Evolutionary conservation across 257 asterid genomes (phyloP).

Genomic region (Solanum appendiculatum): DNA sequence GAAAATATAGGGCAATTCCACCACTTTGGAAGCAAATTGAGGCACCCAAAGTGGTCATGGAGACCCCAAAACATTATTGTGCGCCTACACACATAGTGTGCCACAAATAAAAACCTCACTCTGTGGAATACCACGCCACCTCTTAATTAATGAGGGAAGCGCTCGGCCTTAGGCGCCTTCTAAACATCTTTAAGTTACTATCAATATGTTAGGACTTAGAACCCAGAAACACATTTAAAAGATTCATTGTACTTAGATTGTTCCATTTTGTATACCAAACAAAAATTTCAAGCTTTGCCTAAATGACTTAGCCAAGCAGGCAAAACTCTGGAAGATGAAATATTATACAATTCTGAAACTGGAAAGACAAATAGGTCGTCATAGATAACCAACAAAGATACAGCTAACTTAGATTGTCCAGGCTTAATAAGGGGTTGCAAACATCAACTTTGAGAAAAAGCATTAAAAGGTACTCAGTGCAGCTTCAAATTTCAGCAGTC

Average conservation of each 20-base stretch:
- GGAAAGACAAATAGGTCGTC: not conserved
- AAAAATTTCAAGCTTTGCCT: not conserved
- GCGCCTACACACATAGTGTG: conserved; percentile 26
- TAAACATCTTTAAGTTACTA: not conserved
- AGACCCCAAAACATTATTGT: conserved; percentile 21
- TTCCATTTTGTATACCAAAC: not conserved
- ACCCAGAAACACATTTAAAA: not conserved
- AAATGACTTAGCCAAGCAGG: not conserved
- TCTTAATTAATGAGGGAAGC: conserved; percentile 25
- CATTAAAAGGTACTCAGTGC: not conserved
- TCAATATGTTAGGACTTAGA: not conserved
- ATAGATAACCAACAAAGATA: not conserved
- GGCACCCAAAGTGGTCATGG: conserved; percentile 52
- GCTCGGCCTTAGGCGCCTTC: conserved; percentile 30
- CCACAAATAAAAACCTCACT: conserved; percentile 23
- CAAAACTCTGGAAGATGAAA: not conserved
- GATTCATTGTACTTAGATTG: not conserved
- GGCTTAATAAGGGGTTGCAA: not conserved
- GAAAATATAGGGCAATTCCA: conserved; percentile 40
- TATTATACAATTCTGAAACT: not conserved
- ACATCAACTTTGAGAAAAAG: not conserved
- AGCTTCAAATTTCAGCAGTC: not conserved
- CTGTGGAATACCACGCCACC: conserved; percentile 38
- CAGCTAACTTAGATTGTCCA: not conserved
- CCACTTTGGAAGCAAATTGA: conserved; percentile 36